Base-by-base conservation (phyloP, 257 asterid genomes). In the Avicennia marina region DNA sequence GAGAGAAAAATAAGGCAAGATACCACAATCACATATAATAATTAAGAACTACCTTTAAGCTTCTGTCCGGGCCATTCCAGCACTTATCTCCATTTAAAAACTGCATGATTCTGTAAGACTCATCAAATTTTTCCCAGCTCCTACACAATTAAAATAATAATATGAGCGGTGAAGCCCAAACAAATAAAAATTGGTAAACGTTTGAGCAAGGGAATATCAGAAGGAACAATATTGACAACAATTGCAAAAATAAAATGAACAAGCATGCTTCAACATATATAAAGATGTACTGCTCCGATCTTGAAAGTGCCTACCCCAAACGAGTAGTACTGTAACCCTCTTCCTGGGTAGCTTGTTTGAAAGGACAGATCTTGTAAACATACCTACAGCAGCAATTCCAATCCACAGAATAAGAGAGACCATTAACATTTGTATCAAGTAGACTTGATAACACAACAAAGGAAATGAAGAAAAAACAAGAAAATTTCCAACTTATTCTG, bases 1-100 rank as follows among this genome's bases (percentile, higher is more conserved):
- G 52, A 22, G 46, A 48, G 42, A 48, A 47, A 64, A 47, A 50
- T 33, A 16, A 51, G 44, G 53, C 55, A 60, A 56, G 59, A 61
- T n/a, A 51, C 48, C 44, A 53, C 39, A 59, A 50, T 13, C 53
- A 48, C 51, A 46, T 24, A 17, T 32, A 51, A 51, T 41, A 41
- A 26, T 39, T 40, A 45, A 31, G 19, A 56, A 61, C 31, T 73
- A 83, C 98, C 98, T 84, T 91, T 60, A 88, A 15, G 75, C 95
- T 85, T 77, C 98, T 81, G 67, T 88, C 84, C 31, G 98, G 98
- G 41, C 98, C 98, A 74, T 91, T 91, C 98, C 98, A 91, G 76
- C 98, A 91, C 68, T 85, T 78, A 56, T 91, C 98, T 17, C 98
- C 98, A 66, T 79, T 80, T 71, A 56, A 58, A 74, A 88, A 91